Percentiles rank a stretch among this genome's conserved stretches.
phyloP scores from a whole-genome alignment of 345 rosid genomes.

The Sisymbrium altissimum region DNA sequence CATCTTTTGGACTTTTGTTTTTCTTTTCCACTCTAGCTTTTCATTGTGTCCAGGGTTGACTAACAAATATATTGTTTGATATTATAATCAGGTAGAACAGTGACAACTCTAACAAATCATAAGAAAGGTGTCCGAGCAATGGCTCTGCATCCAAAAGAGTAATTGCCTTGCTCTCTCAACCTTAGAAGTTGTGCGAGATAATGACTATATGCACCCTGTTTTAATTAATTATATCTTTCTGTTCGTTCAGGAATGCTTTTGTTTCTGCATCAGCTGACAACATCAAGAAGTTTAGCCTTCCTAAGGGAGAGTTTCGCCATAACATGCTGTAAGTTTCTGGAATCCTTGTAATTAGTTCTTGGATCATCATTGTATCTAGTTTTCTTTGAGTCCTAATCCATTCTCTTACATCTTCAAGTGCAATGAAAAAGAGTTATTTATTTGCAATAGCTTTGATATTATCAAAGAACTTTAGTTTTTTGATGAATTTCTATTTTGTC shows the following conservation, averaged over 20 bases:
- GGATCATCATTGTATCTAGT: not conserved
- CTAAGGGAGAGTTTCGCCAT: constrained; percentile 80
- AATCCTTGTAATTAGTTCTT: constrained; percentile 3
- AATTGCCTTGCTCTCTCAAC: constrained; percentile 21
- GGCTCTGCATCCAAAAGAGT: constrained; percentile 87
- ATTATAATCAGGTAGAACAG: constrained; percentile 59
- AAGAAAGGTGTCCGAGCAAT: constrained; percentile 84
- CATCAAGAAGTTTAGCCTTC: constrained; percentile 83
- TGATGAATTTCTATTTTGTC: not conserved
- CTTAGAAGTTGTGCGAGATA: not conserved
- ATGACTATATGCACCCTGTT: not conserved
- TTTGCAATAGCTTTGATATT: no score
- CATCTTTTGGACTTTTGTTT: not conserved
- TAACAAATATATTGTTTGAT: constrained; percentile 4
- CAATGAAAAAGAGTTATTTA: not conserved
- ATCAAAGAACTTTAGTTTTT: not conserved
- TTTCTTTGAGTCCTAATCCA: not conserved
- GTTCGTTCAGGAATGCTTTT: constrained; percentile 59
- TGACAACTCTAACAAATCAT: constrained; percentile 84
- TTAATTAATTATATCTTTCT: not conserved
- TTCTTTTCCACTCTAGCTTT: not conserved
- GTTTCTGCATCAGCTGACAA: constrained; percentile 93
- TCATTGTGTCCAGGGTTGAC: not conserved
- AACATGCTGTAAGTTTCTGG: constrained; percentile 80
- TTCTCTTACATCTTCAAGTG: not conserved